These are phyloP conservation scores for Cutaneotrichosporon cutaneum DNA, from an alignment of 1,284 basidiomycete species.

Conservation along the genomic window DNA sequence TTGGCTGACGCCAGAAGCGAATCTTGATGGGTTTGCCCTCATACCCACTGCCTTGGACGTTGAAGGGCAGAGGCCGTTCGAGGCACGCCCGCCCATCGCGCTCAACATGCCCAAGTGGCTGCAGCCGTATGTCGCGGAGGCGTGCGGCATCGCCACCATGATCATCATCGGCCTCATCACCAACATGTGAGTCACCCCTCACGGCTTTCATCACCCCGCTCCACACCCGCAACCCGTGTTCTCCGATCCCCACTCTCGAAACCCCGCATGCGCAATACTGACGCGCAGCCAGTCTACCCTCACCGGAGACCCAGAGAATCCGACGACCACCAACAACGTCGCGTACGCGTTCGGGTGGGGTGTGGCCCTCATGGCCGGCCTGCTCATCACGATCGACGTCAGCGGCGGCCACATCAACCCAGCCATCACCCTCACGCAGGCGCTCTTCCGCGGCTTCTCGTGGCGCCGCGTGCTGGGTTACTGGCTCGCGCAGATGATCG, in stretches of 20 bases:
- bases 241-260: neutral
- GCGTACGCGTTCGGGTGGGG: conserved; percentile 20
- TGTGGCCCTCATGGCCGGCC: conserved; percentile 13
- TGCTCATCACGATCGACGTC: conserved; percentile 16
- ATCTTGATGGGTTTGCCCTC: neutral
- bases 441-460: conserved; percentile 30
- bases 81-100: neutral
- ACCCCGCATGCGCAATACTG: neutral
- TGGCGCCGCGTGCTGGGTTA: conserved; percentile 36
- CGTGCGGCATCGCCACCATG: neutral
- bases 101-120: conserved; percentile 4
- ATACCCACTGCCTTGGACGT: neutral
- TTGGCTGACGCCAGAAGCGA: neutral
- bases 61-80: neutral
- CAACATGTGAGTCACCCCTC: conserved; percentile 8
- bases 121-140: conserved; percentile 8
- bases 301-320: neutral
- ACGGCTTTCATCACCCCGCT: too few species aligned
- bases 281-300: conserved; percentile 1
- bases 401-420: conserved; percentile 34
- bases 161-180: conserved; percentile 8
- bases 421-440: conserved; percentile 23
- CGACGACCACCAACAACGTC: neutral
- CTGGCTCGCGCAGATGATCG: conserved; percentile 33
- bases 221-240: neutral